Conservation (phyloP, 495 filamentous ascomycete species). For the Aspergillus egyptiacus region DNA sequence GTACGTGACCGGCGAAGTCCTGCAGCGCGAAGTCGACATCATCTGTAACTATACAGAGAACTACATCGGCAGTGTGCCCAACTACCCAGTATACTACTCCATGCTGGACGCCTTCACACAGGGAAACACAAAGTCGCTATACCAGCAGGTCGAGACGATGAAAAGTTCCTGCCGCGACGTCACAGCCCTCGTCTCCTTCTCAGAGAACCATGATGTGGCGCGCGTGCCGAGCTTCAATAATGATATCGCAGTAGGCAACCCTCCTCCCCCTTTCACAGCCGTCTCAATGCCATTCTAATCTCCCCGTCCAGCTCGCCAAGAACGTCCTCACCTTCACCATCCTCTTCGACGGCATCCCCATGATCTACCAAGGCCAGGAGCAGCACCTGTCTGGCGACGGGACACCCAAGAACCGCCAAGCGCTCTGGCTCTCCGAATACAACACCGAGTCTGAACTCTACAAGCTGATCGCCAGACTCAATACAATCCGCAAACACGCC, state of each 20-base stretch:
- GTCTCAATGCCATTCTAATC: not conserved
- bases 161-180: constrained; percentile 36
- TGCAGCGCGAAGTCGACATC: not conserved
- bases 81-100: constrained; percentile 11
- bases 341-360: constrained; percentile 54
- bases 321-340: constrained; percentile 63
- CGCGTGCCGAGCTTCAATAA: constrained; percentile 43
- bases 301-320: constrained; percentile 41
- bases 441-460: constrained; percentile 52
- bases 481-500: constrained; percentile 53
- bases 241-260: constrained; percentile 7
- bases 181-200: constrained; percentile 55
- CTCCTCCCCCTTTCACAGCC: not conserved
- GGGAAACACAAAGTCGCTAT: not conserved
- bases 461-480: constrained; percentile 47
- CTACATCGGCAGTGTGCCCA: constrained; percentile 31
- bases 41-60: constrained; percentile 9
- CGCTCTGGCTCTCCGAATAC: constrained; percentile 60
- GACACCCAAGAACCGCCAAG: constrained; percentile 60
- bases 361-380: constrained; percentile 60
- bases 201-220: constrained; percentile 63
- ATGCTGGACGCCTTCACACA: constrained; percentile 7
- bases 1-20: constrained; percentile 11
- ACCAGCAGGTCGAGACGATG: not conserved
- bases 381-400: constrained; percentile 52